phyloP scores from a whole-genome alignment of 306 rosid species.

The Pachyrhizus erosus region DNA sequence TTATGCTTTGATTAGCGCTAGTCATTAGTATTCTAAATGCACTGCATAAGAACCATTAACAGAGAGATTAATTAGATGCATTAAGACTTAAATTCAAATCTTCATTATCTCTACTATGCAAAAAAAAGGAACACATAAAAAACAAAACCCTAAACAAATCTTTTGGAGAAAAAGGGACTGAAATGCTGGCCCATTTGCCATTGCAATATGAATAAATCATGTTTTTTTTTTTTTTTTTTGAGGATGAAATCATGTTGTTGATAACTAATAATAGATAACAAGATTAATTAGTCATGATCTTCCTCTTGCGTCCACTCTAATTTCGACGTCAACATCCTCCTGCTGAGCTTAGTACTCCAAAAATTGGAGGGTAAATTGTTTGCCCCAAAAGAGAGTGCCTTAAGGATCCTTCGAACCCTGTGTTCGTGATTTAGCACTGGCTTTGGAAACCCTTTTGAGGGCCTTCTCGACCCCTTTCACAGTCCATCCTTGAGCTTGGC shows the following conservation, averaged over 20 bases:
- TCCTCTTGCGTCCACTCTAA: not conserved
- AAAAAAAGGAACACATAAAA: no score
- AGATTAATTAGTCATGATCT: not conserved
- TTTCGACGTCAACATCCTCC: conserved; percentile 11
- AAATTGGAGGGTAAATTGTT: conserved; percentile 21
- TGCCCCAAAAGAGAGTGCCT: conserved; percentile 50
- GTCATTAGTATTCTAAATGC: not conserved
- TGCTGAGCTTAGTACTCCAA: not conserved
- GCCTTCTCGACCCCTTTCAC: conserved; percentile 2
- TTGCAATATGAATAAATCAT: not conserved
- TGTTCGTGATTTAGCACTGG: conserved; percentile 26
- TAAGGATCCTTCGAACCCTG: conserved; percentile 42
- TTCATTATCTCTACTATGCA: not conserved
- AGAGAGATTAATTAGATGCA: not conserved
- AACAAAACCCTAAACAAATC: no score
- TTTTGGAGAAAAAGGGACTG: not conserved
- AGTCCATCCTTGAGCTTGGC: not conserved
- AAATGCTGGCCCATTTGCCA: not conserved
- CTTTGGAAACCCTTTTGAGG: conserved; percentile 58
- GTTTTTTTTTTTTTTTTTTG: no score
- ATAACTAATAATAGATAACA: not conserved
- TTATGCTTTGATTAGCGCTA: not conserved
- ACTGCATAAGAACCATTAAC: not conserved
- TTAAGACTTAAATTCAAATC: not conserved
- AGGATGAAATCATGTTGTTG: not conserved